Evolutionary conservation across 2,329 filamentous ascomycete species (phyloP).

Genomic region (Nemania abortiva): DNA sequence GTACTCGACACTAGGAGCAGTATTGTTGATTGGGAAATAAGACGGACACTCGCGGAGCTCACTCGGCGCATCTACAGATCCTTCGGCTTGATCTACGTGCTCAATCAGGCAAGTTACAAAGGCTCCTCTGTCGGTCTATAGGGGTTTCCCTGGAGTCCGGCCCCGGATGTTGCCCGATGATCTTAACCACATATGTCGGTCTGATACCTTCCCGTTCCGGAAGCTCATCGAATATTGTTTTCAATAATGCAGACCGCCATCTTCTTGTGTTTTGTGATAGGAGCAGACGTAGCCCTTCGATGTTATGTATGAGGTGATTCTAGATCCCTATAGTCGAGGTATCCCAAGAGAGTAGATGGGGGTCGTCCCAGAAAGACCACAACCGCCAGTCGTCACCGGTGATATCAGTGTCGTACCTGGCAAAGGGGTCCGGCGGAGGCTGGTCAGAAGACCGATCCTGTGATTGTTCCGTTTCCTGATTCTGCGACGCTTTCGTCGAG

Average conservation of each 20-base stretch:
- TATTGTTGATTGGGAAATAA: slow-evolving; percentile 3
- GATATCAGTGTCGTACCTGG: slow-evolving; percentile 22
- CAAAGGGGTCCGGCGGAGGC: slow-evolving; percentile 20
- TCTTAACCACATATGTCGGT: slow-evolving; percentile 13
- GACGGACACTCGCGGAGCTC: background rate
- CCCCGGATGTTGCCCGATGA: slow-evolving; percentile 13
- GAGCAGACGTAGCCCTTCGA: background rate
- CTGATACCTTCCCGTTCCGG: slow-evolving; percentile 19
- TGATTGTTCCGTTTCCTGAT: background rate
- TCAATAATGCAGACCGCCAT: background rate
- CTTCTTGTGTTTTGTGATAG: slow-evolving; percentile 3
- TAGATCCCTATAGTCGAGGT: slow-evolving; percentile 34
- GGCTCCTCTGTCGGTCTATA: background rate
- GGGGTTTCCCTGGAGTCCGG: background rate
- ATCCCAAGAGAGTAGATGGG: slow-evolving; percentile 38
- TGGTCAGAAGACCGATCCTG: slow-evolving; percentile 18
- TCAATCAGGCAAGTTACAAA: slow-evolving; percentile 21
- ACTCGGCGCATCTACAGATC: slow-evolving; percentile 12
- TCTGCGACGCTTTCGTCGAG: slow-evolving; percentile 5
- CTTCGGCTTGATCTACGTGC: background rate
- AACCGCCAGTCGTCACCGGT: slow-evolving; percentile 36
- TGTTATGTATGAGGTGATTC: background rate
- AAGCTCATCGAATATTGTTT: background rate
- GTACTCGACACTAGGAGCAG: too few relatives aligned
- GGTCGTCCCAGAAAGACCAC: slow-evolving; percentile 41